Percentiles rank a stretch among this genome's conserved stretches.
These are phyloP conservation scores for Rhodotorula glutinis DNA, from an alignment of 1,284 basidiomycete species.

Conservation along the genomic window DNA sequence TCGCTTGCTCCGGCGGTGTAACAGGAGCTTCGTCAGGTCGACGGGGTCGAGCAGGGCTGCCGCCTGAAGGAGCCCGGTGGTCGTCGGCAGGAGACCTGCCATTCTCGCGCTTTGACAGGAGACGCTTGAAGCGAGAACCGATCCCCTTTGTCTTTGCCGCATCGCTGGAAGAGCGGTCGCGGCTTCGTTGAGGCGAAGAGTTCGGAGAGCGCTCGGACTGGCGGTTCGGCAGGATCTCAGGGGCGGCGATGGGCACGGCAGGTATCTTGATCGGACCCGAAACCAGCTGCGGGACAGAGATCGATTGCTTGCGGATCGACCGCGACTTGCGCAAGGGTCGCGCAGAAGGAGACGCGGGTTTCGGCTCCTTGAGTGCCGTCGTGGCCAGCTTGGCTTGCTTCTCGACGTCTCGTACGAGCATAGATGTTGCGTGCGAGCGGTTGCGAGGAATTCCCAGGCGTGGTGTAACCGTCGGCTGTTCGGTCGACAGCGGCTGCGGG, in stretches of 20 bases:
- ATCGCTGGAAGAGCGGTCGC: neutral
- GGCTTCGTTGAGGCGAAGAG: neutral
- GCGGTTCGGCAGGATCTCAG: neutral
- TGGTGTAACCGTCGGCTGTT: slow-evolving; percentile 3
- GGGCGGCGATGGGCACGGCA: slow-evolving; percentile 27
- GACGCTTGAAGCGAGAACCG: slow-evolving; percentile 19
- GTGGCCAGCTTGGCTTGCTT: slow-evolving; percentile 39
- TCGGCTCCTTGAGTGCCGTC: slow-evolving; percentile 34
- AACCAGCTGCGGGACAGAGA: slow-evolving; percentile 33
- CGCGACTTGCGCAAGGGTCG: slow-evolving; percentile 6
- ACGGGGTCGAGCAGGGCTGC: slow-evolving; percentile 7
- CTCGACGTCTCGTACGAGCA: slow-evolving; percentile 38
- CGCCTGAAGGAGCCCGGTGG: slow-evolving; percentile 8
- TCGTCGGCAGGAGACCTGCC: neutral
- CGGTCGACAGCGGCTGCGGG: neutral
- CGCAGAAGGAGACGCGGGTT: neutral
- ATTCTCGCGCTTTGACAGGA: slow-evolving; percentile 1
- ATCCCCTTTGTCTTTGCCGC: slow-evolving; percentile 5
- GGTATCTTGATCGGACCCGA: slow-evolving; percentile 28
- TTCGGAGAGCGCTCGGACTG: neutral
- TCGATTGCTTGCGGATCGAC: slow-evolving; percentile 26
- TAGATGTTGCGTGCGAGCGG: slow-evolving; percentile 23
- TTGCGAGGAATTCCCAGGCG: slow-evolving; percentile 20
- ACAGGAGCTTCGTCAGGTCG: slow-evolving; percentile 9
- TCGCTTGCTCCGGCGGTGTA: slow-evolving; percentile 26